Percentiles rank a stretch among this genome's conserved stretches.
phyloP scores from a whole-genome alignment of 2,329 filamentous ascomycete species.

The Scedosporium boydii region DNA sequence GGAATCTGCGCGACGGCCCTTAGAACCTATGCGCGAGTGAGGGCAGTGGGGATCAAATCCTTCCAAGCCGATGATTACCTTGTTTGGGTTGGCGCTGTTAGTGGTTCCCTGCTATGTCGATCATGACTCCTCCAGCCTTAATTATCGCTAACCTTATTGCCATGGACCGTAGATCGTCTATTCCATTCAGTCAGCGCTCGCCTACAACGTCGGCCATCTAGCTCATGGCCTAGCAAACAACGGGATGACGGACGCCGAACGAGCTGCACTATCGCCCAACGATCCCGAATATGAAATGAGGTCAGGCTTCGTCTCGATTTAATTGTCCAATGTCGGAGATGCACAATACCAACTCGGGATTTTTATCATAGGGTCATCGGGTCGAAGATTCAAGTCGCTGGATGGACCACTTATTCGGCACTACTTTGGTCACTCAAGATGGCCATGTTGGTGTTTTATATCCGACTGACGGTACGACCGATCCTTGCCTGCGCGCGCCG shows the following conservation, averaged over 20 bases:
- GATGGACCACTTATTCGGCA: conserved; percentile 44
- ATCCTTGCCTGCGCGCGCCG: not conserved
- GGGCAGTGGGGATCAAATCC: conserved; percentile 14
- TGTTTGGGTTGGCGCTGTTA: conserved; percentile 14
- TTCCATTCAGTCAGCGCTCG: conserved; percentile 37
- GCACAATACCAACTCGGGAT: too few species aligned
- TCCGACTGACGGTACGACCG: conserved; percentile 33
- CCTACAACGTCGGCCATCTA: conserved; percentile 38
- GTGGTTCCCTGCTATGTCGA: not conserved
- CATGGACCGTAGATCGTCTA: conserved; percentile 35
- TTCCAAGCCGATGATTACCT: conserved; percentile 21
- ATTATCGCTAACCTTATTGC: not conserved
- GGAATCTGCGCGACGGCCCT: conserved; percentile 17
- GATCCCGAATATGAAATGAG: conserved; percentile 33
- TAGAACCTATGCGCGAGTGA: conserved; percentile 20
- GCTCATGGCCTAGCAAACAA: conserved; percentile 47
- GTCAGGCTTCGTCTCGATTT: conserved; percentile 12
- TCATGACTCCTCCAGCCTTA: not conserved
- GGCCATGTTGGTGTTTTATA: conserved; percentile 48
- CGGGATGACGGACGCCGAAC: conserved; percentile 41
- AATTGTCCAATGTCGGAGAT: too few species aligned
- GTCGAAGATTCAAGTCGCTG: conserved; percentile 46
- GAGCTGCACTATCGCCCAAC: conserved; percentile 30
- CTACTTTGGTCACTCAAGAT: conserved; percentile 47
- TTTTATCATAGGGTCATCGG: conserved; percentile 32